phyloP scores from a whole-genome alignment of 1,139 yeast species.

The Candida tropicalis region DNA sequence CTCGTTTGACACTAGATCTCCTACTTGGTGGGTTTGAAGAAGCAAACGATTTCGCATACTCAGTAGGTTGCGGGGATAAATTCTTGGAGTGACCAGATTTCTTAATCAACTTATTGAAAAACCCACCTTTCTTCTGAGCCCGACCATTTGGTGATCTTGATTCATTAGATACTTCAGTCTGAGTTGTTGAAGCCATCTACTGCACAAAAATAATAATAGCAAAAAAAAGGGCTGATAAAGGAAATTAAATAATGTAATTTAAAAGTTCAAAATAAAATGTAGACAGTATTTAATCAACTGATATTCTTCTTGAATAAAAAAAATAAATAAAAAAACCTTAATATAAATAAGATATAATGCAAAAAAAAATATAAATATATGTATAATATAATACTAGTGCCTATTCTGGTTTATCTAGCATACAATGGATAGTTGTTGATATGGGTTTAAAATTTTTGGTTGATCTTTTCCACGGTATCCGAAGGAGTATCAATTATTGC shows the following conservation, averaged over 20 bases:
- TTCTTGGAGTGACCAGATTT: conserved; percentile 8
- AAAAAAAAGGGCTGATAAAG: background rate
- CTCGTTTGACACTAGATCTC: conserved; percentile 5
- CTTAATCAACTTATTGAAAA: conserved; percentile 17
- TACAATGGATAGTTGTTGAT: no score
- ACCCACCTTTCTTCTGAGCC: conserved; percentile 14
- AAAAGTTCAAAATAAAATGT: no score
- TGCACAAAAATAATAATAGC: background rate
- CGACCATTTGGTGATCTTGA: background rate
- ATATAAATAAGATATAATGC: no score
- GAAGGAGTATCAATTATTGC: no score
- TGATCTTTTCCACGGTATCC: no score
- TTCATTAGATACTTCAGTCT: background rate
- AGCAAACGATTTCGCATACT: background rate
- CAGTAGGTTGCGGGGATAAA: background rate
- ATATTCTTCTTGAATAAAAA: no score
- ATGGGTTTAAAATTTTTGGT: no score
- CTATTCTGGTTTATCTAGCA: no score
- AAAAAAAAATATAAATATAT: no score
- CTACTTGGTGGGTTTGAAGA: conserved; percentile 3
- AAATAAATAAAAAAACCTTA: no score
- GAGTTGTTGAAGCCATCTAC: background rate
- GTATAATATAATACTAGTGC: no score
- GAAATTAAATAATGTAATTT: background rate
- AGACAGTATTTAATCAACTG: no score